These are phyloP conservation scores for Fraxinus paxiana DNA, from an alignment of 305 asterid genomes.

Conservation along the genomic window DNA sequence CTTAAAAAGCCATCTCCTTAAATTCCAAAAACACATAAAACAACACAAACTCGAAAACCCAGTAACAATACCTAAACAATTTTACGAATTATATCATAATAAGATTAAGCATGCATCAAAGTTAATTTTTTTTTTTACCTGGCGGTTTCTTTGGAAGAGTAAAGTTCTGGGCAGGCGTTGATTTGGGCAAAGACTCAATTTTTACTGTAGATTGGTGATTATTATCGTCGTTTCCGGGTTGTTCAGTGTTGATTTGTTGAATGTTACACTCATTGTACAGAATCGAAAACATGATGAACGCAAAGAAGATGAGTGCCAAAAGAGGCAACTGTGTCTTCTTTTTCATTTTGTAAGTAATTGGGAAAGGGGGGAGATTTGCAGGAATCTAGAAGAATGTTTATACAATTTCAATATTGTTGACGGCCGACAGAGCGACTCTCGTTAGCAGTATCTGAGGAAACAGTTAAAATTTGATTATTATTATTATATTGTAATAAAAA, in stretches of 20 bases:
- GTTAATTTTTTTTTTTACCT: conserved; percentile 31
- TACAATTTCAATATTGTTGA: not conserved
- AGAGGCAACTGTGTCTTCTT: conserved; percentile 58
- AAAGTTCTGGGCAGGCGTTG: conserved; percentile 27
- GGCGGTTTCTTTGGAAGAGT: conserved; percentile 31
- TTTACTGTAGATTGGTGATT: conserved; percentile 24
- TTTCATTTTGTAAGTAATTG: conserved; percentile 23
- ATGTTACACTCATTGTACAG: conserved; percentile 53
- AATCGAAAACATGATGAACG: conserved; percentile 48
- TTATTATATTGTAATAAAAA: no score
- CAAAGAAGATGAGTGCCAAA: conserved; percentile 42
- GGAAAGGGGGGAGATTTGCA: not conserved
- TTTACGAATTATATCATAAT: not conserved
- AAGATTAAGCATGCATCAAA: conserved; percentile 9
- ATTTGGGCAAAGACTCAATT: conserved; percentile 23
- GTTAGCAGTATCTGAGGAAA: not conserved
- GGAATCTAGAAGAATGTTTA: not conserved
- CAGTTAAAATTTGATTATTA: not conserved
- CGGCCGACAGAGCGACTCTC: not conserved
- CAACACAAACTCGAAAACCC: not conserved
- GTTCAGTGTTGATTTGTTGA: conserved; percentile 41
- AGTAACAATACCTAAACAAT: not conserved
- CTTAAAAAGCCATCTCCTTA: not conserved
- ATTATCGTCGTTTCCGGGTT: conserved; percentile 10
- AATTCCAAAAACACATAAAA: conserved; percentile 6